These are phyloP conservation scores for Neospora caninum DNA, from an alignment of 169 alveolate genomes.

Conservation along the genomic window DNA sequence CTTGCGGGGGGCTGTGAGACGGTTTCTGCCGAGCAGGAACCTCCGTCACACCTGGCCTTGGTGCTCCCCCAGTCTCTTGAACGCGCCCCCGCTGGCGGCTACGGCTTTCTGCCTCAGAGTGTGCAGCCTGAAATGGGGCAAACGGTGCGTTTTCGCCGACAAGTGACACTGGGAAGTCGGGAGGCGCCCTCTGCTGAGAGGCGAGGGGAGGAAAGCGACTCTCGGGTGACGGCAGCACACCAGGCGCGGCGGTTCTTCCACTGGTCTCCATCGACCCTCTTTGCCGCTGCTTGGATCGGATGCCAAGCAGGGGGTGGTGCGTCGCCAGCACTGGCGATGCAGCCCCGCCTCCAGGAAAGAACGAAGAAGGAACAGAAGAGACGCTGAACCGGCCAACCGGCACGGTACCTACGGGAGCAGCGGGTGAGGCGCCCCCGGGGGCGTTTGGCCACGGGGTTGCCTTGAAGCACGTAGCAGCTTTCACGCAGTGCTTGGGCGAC, in stretches of 20 bases:
- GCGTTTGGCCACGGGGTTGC: no score
- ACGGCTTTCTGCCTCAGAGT: no score
- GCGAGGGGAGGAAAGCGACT: not conserved
- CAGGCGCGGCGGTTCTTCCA: not conserved
- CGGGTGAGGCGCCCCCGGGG: no score
- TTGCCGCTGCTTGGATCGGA: not conserved
- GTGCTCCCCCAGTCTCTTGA: no score
- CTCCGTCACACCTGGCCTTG: no score
- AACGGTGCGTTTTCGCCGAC: not conserved
- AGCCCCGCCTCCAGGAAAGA: not conserved
- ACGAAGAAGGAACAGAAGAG: not conserved
- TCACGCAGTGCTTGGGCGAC: not conserved
- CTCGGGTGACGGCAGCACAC: not conserved
- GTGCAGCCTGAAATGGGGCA: not conserved
- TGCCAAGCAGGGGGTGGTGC: not conserved
- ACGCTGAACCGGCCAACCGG: no score
- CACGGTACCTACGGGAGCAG: no score
- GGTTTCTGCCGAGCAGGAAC: no score
- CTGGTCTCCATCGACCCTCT: not conserved
- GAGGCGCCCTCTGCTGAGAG: not conserved
- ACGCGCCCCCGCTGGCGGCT: no score
- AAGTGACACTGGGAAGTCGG: not conserved
- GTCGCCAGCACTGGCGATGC: not conserved
- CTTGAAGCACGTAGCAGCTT: not conserved
- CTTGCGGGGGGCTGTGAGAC: not conserved